These are phyloP conservation scores for Meyerozyma sp. DNA, from an alignment of 1,139 yeast genomes.

Conservation along the genomic window DNA sequence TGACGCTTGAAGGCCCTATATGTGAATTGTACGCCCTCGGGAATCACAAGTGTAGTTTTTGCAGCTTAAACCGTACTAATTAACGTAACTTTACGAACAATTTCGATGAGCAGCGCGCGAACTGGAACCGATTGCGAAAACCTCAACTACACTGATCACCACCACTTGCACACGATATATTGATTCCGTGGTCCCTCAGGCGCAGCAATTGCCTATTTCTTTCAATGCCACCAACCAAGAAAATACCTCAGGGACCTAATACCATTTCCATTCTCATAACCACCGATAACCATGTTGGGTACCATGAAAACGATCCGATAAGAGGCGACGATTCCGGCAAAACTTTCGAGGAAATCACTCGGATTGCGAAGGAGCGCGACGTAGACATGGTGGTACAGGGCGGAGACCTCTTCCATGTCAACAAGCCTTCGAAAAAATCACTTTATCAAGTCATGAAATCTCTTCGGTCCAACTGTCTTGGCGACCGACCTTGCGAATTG, in stretches of 20 bases:
- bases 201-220: background rate
- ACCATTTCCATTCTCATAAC: constrained; percentile 77
- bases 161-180: background rate
- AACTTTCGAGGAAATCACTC: constrained; percentile 80
- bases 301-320: constrained; percentile 81
- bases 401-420: constrained; percentile 89
- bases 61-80: background rate
- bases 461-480: constrained; percentile 69
- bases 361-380: constrained; percentile 62
- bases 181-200: too few species aligned
- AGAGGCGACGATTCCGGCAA: constrained; percentile 87
- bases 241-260: constrained; percentile 43
- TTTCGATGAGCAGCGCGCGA: background rate
- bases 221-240: constrained; percentile 34
- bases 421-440: constrained; percentile 84
- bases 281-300: constrained; percentile 97
- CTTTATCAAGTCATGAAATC: constrained; percentile 78
- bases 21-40: background rate
- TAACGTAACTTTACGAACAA: background rate
- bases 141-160: too few species aligned
- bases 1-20: background rate
- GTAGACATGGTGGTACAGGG: constrained; percentile 90
- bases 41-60: background rate
- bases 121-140: background rate
- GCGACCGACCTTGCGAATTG: constrained; percentile 83